Evolutionary conservation across 768 basidiomycete species (phyloP).

Genomic region (Pilatotrama ljubarskyi): DNA sequence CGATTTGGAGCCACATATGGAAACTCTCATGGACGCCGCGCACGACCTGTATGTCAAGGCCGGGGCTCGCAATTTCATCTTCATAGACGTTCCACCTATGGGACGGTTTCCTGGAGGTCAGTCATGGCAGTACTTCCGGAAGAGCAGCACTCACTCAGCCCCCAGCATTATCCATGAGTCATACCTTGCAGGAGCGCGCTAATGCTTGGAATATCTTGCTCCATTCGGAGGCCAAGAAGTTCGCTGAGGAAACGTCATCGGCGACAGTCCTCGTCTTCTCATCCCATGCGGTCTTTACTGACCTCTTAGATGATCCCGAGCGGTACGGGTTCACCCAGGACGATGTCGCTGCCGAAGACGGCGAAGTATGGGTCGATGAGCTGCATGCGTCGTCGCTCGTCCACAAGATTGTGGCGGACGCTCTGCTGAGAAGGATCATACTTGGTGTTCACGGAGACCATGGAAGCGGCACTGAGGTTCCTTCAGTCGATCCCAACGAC

Average conservation of each 20-base stretch:
- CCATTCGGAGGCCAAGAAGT: conserved; percentile 11
- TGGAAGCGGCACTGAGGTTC: no score
- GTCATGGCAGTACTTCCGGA: neutral
- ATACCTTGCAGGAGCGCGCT: conserved; percentile 18
- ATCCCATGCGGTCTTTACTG: conserved; percentile 30
- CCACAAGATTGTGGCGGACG: conserved; percentile 35
- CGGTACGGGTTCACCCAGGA: conserved; percentile 35
- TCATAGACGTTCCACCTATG: conserved; percentile 41
- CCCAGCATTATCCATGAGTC: no score
- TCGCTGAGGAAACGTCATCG: no score
- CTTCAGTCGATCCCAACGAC: no score
- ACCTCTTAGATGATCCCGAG: conserved; percentile 37
- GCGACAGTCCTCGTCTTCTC: conserved; percentile 38
- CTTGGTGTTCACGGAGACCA: no score
- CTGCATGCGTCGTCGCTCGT: conserved; percentile 38
- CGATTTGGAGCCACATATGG: conserved; percentile 32
- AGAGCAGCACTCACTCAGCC: neutral
- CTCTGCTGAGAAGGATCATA: no score
- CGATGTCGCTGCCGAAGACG: conserved; percentile 31
- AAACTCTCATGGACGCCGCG: conserved; percentile 29
- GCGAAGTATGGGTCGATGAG: conserved; percentile 41
- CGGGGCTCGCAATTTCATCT: conserved; percentile 37
- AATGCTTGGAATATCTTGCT: conserved; percentile 37
- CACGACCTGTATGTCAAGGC: conserved; percentile 35
- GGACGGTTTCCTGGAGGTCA: conserved; percentile 40